Evolutionary conservation across 2,329 filamentous ascomycete species (phyloP).

Genomic region (Trichoderma sp.): DNA sequence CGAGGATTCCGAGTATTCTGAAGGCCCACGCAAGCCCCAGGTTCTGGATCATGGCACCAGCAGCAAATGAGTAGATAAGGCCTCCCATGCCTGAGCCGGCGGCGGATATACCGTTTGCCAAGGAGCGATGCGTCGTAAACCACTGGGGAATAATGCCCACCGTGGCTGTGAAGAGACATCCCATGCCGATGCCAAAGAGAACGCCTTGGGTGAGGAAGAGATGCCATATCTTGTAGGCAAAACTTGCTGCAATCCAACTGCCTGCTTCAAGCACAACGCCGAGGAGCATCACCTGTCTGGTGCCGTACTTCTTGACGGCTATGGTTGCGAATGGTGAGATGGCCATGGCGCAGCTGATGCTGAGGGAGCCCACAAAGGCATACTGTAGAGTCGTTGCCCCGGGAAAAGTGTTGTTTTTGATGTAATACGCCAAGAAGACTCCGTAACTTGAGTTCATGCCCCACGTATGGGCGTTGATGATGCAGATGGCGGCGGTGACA

Average conservation of each 20-base stretch:
- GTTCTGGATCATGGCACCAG: constrained; percentile 64
- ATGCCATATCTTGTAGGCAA: constrained; percentile 68
- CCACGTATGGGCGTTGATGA: constrained; percentile 71
- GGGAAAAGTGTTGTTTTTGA: constrained; percentile 58
- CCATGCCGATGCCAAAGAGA: constrained; percentile 75
- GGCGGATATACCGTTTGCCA: constrained; percentile 67
- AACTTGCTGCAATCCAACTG: constrained; percentile 68
- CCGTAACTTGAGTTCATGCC: constrained; percentile 58
- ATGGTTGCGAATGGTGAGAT: constrained; percentile 66
- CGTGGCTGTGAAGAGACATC: constrained; percentile 68
- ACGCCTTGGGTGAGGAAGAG: constrained; percentile 72
- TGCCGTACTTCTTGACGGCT: constrained; percentile 59
- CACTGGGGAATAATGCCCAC: constrained; percentile 70
- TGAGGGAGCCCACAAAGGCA: constrained; percentile 65
- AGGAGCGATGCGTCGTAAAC: constrained; percentile 65
- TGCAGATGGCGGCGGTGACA: constrained; percentile 36
- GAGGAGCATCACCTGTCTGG: constrained; percentile 59
- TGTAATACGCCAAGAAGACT: constrained; percentile 57
- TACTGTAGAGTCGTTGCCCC: constrained; percentile 64
- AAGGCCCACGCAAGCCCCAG: constrained; percentile 67
- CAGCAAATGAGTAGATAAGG: constrained; percentile 63
- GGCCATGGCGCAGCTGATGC: constrained; percentile 51
- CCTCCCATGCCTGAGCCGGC: constrained; percentile 76
- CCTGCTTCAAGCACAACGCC: constrained; percentile 63
- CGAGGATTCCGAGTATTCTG: constrained; percentile 60